Percentiles rank a stretch among this genome's conserved stretches.
These are phyloP conservation scores for Fusarium pseudoanthophilum DNA, from an alignment of 2,329 filamentous ascomycete genomes.

Conservation along the genomic window DNA sequence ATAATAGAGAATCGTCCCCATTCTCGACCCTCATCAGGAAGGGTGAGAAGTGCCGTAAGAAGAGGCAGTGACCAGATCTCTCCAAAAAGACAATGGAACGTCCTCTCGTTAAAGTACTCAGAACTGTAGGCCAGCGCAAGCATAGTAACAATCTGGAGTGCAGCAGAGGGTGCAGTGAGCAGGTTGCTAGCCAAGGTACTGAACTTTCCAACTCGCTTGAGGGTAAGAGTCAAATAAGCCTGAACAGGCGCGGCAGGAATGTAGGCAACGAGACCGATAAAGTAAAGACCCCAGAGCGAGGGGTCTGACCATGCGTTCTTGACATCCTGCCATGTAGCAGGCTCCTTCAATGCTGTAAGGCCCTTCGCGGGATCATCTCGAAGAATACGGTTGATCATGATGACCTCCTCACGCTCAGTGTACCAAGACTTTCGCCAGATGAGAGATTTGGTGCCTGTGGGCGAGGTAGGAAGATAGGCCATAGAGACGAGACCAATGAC, in stretches of 20 bases:
- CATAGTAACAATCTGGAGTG: constrained; percentile 67
- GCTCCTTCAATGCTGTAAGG: constrained; percentile 57
- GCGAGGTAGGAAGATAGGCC: constrained; percentile 71
- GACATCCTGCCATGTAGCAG: constrained; percentile 55
- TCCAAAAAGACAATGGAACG: constrained; percentile 63
- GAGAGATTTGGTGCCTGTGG: constrained; percentile 70
- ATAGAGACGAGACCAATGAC: constrained; percentile 64
- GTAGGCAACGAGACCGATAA: constrained; percentile 60
- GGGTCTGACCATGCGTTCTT: constrained; percentile 57
- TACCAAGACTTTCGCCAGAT: constrained; percentile 75
- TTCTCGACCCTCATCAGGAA: constrained; percentile 59
- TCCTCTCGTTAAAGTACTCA: constrained; percentile 64
- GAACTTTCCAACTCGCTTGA: constrained; percentile 65
- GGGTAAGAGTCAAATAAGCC: constrained; percentile 65
- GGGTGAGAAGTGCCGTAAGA: constrained; percentile 60
- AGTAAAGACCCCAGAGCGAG: constrained; percentile 62
- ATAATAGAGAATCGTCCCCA: constrained; percentile 65
- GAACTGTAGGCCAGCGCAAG: constrained; percentile 64
- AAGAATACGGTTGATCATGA: constrained; percentile 72
- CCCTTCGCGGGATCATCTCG: constrained; percentile 66
- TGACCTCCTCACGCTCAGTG: constrained; percentile 73
- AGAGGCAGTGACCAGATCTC: constrained; percentile 64
- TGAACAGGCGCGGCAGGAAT: constrained; percentile 61
- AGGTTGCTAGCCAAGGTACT: constrained; percentile 70
- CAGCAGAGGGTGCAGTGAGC: constrained; percentile 68